phyloP scores from a whole-genome alignment of 768 basidiomycete genomes.

The Amanita rubescens region DNA sequence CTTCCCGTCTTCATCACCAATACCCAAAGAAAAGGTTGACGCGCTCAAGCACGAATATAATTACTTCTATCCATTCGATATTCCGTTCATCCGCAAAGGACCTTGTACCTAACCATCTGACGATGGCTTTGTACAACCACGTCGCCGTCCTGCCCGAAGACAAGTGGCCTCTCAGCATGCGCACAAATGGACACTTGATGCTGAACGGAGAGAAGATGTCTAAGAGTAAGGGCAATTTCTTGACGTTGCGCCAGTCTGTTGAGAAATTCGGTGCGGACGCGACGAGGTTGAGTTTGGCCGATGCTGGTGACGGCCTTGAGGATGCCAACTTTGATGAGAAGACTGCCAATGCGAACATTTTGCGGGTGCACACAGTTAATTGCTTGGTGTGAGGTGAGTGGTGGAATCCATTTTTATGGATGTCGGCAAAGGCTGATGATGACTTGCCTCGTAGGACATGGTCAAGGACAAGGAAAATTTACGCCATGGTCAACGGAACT shows the following conservation, averaged over 20 bases:
- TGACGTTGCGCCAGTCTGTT: slow-evolving; percentile 84
- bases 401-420: background rate
- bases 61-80: slow-evolving; percentile 98
- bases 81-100: slow-evolving; percentile 98
- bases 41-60: slow-evolving; percentile 83
- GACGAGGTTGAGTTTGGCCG: slow-evolving; percentile 84
- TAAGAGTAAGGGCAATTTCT: slow-evolving; percentile 92
- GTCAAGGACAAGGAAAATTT: slow-evolving; percentile 61
- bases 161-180: slow-evolving; percentile 88
- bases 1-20: slow-evolving; percentile 58
- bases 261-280: slow-evolving; percentile 97
- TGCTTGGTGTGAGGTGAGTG: slow-evolving; percentile 81
- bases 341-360: slow-evolving; percentile 93
- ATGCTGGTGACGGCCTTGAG: slow-evolving; percentile 95
- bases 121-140: slow-evolving; percentile 92
- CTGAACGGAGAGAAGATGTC: slow-evolving; percentile 99
- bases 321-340: slow-evolving; percentile 99
- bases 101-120: slow-evolving; percentile 90
- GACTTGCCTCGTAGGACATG: slow-evolving; percentile 56
- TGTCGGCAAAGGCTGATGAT: slow-evolving; percentile 9
- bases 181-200: slow-evolving; percentile 94
- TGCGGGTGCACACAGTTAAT: slow-evolving; percentile 87
- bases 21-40: slow-evolving; percentile 74
- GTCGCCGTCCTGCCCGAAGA: slow-evolving; percentile 89
- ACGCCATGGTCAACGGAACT: slow-evolving; percentile 67